Percentiles rank a stretch among this genome's conserved stretches.
Evolutionary conservation across 2,329 filamentous ascomycete genomes (phyloP).

Genomic region (Moelleriella libera): DNA sequence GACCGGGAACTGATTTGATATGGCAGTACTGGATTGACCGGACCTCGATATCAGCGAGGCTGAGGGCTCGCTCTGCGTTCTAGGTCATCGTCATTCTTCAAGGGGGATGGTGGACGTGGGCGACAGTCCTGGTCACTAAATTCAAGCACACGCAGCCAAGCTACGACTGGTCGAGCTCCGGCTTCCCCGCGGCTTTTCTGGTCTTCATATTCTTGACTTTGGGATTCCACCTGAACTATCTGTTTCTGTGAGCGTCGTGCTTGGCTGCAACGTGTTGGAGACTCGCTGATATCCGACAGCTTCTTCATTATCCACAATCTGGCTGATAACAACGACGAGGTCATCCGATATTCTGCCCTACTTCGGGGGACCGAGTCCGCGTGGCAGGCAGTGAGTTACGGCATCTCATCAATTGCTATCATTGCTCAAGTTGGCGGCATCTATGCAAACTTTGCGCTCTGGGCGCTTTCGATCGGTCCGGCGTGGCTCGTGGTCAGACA

Average conservation of each 20-base stretch:
- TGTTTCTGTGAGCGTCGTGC: conserved; percentile 42
- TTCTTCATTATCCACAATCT: conserved; percentile 60
- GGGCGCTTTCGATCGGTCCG: conserved; percentile 47
- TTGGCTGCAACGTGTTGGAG: not conserved
- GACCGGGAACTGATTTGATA: not conserved
- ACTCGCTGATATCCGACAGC: conserved; percentile 8
- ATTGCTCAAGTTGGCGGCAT: conserved; percentile 53
- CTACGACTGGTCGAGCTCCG: conserved; percentile 50
- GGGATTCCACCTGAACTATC: conserved; percentile 61
- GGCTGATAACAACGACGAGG: conserved; percentile 44
- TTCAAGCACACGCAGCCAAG: conserved; percentile 42
- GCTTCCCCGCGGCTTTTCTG: conserved; percentile 52
- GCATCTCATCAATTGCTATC: conserved; percentile 43
- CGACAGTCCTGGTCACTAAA: conserved; percentile 47
- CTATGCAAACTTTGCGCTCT: conserved; percentile 58
- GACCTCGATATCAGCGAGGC: conserved; percentile 36
- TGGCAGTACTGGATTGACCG: conserved; percentile 41
- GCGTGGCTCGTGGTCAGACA: conserved; percentile 52
- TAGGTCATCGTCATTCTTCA: conserved; percentile 39
- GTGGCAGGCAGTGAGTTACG: conserved; percentile 61
- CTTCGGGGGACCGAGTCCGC: conserved; percentile 59
- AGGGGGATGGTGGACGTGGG: conserved; percentile 62
- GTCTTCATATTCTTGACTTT: conserved; percentile 53
- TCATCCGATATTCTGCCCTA: conserved; percentile 54
- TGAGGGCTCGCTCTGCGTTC: conserved; percentile 41